Conservation (phyloP, 805 yeast species). For the Metschnikowia kofuensis region DNA sequence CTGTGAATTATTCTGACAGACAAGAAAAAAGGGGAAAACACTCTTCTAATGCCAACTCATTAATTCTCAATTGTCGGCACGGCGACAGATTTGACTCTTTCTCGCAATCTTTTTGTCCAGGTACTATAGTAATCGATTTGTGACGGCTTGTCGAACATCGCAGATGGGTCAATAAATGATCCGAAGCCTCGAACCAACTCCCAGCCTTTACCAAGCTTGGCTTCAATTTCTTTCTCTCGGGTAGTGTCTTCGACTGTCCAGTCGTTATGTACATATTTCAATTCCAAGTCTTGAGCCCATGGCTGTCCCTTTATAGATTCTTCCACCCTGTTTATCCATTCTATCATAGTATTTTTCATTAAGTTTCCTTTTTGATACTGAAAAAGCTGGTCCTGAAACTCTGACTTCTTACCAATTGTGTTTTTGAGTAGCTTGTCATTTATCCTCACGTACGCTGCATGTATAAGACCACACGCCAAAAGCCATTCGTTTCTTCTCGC, state of each 20-base stretch:
- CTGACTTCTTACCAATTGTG: constrained; percentile 48
- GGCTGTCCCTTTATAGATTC: constrained; percentile 53
- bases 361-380: constrained; percentile 53
- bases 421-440: constrained; percentile 45
- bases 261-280: constrained; percentile 37
- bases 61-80: neutral
- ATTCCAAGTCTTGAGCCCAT: constrained; percentile 60
- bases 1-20: too few species aligned
- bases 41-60: neutral
- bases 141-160: constrained; percentile 26
- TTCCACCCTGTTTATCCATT: constrained; percentile 53
- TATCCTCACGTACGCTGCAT: constrained; percentile 55
- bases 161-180: constrained; percentile 32
- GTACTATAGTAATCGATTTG: constrained; percentile 32
- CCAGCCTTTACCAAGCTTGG: constrained; percentile 33
- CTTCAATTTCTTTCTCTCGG: constrained; percentile 24
- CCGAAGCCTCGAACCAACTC: constrained; percentile 30
- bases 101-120: constrained; percentile 25
- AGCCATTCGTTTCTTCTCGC: constrained; percentile 62
- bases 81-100: constrained; percentile 4
- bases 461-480: constrained; percentile 61
- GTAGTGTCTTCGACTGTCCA: constrained; percentile 22
- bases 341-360: constrained; percentile 45
- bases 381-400: constrained; percentile 50
- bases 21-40: too few species aligned